Evolutionary conservation across 2,329 filamentous ascomycete species (phyloP), one percentile per base, ranked within the genome.

Genomic region (Rhynchosporium agropyri): DNA sequence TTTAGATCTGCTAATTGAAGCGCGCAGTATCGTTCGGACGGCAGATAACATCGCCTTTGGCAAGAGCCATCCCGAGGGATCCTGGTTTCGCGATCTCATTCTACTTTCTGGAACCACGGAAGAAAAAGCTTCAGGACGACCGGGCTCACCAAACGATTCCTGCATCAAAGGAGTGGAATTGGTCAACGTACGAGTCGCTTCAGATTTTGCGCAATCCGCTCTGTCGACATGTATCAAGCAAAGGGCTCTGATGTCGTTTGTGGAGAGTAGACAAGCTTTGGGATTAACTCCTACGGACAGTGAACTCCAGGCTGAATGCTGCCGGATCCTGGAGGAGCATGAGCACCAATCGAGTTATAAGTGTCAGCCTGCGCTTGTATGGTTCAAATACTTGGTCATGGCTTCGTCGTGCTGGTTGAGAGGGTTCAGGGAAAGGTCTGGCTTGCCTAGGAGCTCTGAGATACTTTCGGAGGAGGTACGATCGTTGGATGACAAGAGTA

Each of bases 61-160:
- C 2, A 59, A 53, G 3, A 57, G 46, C 7, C 55, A 67, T 76
- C 46, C 76, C 3, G 75, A 77, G 29, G 72, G 74, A 33, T 81
- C 79, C 2, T 88, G 85, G 85, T 78, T 88, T 59, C 80, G 83
- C 65, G 85, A 88, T 69, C 73, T 88, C 8, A 75, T 88, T 60
- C 79, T 87, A 76, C 79, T 78, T 36, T 63, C 64, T n/a, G 78
- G 79, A 0, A 74, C 49, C 5, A 59, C 58, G 28, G 56, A 66
- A 42, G 56, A 64, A 7, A 46, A 61, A 4, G 55, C 29, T 10
- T n/a, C 45, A 6, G 29, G 20, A 29, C 38, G 55, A 26, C n/a
- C 62, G 2, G 38, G 42, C 10, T 51, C 28, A 8, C 38, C 36
- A 38, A 51, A 59, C 33, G 12, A 65, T 8, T 48, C 65, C 6